Conservation (phyloP, 2,329 filamentous ascomycete species). For the Diplodia intermedia region DNA sequence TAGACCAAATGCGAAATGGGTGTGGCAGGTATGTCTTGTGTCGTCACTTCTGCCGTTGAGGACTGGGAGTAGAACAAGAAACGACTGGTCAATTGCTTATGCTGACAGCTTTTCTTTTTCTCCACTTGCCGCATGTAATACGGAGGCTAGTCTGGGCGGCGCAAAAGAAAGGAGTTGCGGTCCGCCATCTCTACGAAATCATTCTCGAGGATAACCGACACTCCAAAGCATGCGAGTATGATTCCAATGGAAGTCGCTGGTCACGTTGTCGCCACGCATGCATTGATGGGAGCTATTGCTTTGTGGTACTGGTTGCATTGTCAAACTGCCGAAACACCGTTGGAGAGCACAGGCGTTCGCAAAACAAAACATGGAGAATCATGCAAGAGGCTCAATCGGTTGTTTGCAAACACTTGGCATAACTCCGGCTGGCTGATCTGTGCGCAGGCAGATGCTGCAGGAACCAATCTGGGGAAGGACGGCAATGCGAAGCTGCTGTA, state of each 20-base stretch:
- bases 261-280: background rate
- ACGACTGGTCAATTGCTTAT: background rate
- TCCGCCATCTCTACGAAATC: background rate
- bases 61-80: background rate
- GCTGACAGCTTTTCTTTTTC: conserved; percentile 8
- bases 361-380: background rate
- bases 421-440: background rate
- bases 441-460: background rate
- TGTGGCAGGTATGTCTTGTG: background rate
- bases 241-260: background rate
- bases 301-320: conserved; percentile 10
- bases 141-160: conserved; percentile 1
- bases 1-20: background rate
- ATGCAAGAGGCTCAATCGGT: background rate
- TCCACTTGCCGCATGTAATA: background rate
- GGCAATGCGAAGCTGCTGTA: conserved; percentile 5
- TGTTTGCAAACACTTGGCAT: conserved; percentile 10
- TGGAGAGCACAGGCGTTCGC: background rate
- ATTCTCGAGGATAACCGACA: background rate
- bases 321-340: background rate
- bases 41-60: background rate
- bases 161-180: conserved; percentile 3
- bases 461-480: conserved; percentile 5
- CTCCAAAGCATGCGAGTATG: background rate
- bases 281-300: conserved; percentile 17